A percentile compares a stretch with the other conserved stretches of the same genome.
These are phyloP conservation scores for Auriscalpium vulgare DNA, from an alignment of 768 basidiomycete species.

Conservation along the genomic window DNA sequence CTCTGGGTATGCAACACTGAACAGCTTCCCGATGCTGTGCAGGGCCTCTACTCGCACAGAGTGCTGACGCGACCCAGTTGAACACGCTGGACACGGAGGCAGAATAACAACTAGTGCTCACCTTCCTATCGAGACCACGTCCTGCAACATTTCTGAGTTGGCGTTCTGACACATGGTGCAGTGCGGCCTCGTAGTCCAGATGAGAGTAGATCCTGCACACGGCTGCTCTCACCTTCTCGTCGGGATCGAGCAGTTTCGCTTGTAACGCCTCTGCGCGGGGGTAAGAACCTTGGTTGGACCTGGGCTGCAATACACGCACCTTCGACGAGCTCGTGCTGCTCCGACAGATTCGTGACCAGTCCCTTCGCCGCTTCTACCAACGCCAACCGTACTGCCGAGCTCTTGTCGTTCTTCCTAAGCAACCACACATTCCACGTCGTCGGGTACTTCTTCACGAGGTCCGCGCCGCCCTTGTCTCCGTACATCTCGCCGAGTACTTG, in stretches of 20 bases:
- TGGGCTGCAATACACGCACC: slow-evolving; percentile 34
- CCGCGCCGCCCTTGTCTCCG: slow-evolving; percentile 61
- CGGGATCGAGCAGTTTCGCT: slow-evolving; percentile 73
- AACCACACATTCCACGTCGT: slow-evolving; percentile 84
- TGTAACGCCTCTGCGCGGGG: slow-evolving; percentile 42
- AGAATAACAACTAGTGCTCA: slow-evolving; percentile 20
- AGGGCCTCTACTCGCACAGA: slow-evolving; percentile 70
- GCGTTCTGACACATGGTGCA: slow-evolving; percentile 66
- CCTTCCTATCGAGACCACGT: slow-evolving; percentile 83
- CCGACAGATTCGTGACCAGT: slow-evolving; percentile 57
- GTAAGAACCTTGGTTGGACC: background rate
- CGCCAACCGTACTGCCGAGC: slow-evolving; percentile 58
- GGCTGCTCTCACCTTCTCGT: slow-evolving; percentile 84
- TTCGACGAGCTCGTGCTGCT: slow-evolving; percentile 63
- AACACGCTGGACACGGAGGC: too few species aligned
- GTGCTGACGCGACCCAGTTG: slow-evolving; percentile 26
- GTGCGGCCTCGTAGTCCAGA: slow-evolving; percentile 84
- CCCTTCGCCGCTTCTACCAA: slow-evolving; percentile 66
- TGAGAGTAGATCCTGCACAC: slow-evolving; percentile 75
- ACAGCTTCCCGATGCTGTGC: slow-evolving; percentile 68
- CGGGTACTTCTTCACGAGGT: slow-evolving; percentile 75
- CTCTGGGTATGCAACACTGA: slow-evolving; percentile 76
- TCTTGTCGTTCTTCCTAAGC: slow-evolving; percentile 69
- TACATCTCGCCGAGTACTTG: slow-evolving; percentile 89
- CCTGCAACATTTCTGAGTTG: slow-evolving; percentile 60